Base-by-base conservation (phyloP, 495 filamentous ascomycete genomes). In the Pyrenula aspistea region DNA sequence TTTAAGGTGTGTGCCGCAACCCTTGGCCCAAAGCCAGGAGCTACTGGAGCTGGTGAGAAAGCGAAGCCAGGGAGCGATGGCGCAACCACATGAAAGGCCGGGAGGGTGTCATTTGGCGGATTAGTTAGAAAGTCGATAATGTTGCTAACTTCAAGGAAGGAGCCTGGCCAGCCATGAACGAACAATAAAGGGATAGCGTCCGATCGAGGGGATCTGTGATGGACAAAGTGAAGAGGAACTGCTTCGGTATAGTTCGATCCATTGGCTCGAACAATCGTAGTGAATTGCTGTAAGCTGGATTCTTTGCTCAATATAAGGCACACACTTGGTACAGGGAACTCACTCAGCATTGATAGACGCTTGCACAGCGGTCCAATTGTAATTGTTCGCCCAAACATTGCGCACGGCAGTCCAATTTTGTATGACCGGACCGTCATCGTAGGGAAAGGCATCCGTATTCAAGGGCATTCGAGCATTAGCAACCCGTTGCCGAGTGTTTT, bases 161-260 rank as follows among this genome's bases (percentile, higher is more conserved):
- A 71, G 12, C 71, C 69, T 1, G 70, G 70, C 70, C 72, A 73
- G 22, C 70, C 66, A 55, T 71, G 66, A 36, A 70, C 50, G 31
- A 73, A 59, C 21, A 73, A 62, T 10, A 71, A 55, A 10, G 69
- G 70, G 12, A 69, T 70, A 12, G 68, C 63, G 31, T 62, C 56
- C 10, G 55, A n/a, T 1, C 20, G 1, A 1, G 57, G n/a, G 1
- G 63, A 56, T 15, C 25, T 56, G 2, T 58, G 54, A 24, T 67
- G 62, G 11, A 61, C 42, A 53, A 67, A 67, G 53, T 67, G 62
- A 51, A 67, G 57, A 24, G 56, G 49, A 15, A 66, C 11, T 2
- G 56, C 51, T 53, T 60, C 53, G 15, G 31, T 42, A 15, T 42
- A 20, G 25, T 24, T 53, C 22, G 22, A 53, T 20, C 10, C 22